Base-by-base conservation (phyloP, 257 asterid genomes). In the Craterostigma plantagineum region DNA sequence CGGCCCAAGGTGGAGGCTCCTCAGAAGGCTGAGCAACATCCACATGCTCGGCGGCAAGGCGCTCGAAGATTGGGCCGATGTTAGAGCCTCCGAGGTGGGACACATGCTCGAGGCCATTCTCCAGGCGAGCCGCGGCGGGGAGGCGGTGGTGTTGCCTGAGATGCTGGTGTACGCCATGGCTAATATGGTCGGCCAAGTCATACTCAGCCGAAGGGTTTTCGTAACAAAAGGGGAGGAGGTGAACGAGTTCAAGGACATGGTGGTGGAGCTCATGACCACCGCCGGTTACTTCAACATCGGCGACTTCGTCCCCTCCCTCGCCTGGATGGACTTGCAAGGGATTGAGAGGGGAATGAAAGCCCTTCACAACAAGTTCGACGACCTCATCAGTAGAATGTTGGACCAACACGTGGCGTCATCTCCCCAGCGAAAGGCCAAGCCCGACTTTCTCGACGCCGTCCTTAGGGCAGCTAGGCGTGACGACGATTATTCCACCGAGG, bases 281-380 rank as follows among this genome's bases (percentile, higher is more conserved):
- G 77, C 77, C 0, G 81, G 81, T 0, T 63, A 56, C 18, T 69
- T 73, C 43, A 73, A 69, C 9, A 46, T 73, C 2, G 81, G 81
- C 0, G 77, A 73, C 51, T 65, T 56, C 50, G 60, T 73, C 11
- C 77, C 77, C 9, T 54, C 50, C 8, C 16, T 69, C 10, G 73
- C 67, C 11, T 73, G 72, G 72, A 51, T 73, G 75, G 81, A 73
- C 54, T 52, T 66, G 38, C 77, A 73, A 18, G 69, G 77, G 42
- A 62, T 69, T 3, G 67, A 69, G 51, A 39, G 35, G 11, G 65
- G 72, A 33, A 73, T 73, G 81, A 73, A 69, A 44, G 17, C 8
- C 0, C 43, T 73, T 44, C 75, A 69, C 14, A 43, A 48, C 0
- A 69, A 66, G n/a, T 69, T 66, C 18, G 78, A 73, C 34, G 52